Base-by-base conservation (phyloP, 1,284 basidiomycete species). In the Apiotrichum gamsii region DNA sequence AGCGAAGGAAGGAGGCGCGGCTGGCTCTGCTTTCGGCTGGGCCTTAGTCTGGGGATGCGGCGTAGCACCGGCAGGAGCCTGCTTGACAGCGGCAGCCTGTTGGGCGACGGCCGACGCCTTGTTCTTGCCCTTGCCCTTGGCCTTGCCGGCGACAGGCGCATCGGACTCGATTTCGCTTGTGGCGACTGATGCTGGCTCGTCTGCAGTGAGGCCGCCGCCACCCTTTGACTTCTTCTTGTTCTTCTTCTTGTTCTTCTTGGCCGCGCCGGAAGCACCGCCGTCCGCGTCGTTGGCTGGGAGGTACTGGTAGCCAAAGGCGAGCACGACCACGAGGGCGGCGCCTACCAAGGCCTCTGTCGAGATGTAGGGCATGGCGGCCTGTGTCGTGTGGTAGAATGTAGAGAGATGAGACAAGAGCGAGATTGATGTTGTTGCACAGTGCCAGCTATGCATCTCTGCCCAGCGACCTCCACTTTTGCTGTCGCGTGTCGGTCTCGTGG, bases 261-360 rank as follows among this genome's bases (percentile, higher is more conserved):
- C 56, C 4, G 43, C 36, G 25, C 21, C 31, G 20, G 41, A 24
- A 5, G 52, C 33, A 23, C n/a, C 8, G n/a, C 46, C 20, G 4
- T 37, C 24, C 19, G 35, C 21, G 4, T 40, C 15, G 20, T 44
- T 39, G 10, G 36, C 23, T 21, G 60, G 57, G 9, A 64, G 36
- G 43, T 64, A 62, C 41, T 65, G 64, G 37, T 61, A 65, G 3
- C 64, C 67, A 4, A 67, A 29, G 5, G 60, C 63, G 13, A 71
- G 53, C 19, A 64, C 52, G 15, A 63, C 54, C 21, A 71, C 39
- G 3, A 71, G 57, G 1, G 55, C 62, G 4, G 53, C 64, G 6
- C 64, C 67, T 8, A 68, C 52, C 13, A 69, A 58, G 5, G 63
- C 67, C 46, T 71, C 69, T 37, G 64, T 68, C 1, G 69, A 69